Percentiles rank a stretch among this genome's conserved stretches.
Conservation (phyloP, 495 filamentous ascomycete genomes). For the Pyronema domesticum region DNA sequence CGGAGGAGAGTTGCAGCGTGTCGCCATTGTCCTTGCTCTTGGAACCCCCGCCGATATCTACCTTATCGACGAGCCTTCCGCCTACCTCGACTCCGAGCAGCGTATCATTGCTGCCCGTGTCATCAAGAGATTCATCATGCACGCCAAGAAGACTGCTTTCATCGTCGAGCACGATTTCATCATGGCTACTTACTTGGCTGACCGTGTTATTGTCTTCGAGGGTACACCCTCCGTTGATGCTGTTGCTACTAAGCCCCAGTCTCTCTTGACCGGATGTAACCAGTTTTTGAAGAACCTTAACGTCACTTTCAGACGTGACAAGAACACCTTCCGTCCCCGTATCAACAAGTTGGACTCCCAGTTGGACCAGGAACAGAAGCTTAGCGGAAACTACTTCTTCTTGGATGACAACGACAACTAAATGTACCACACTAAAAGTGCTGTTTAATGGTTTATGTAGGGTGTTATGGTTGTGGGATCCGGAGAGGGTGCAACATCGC, state of each 20-base stretch:
- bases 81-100: slow-evolving; percentile 95
- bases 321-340: slow-evolving; percentile 83
- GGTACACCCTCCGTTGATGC: slow-evolving; percentile 77
- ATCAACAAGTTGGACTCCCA: slow-evolving; percentile 97
- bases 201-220: slow-evolving; percentile 96
- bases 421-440: neutral
- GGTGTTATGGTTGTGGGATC: neutral
- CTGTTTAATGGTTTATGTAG: neutral
- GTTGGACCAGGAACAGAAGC: slow-evolving; percentile 92
- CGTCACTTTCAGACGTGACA: slow-evolving; percentile 95
- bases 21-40: slow-evolving; percentile 89
- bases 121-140: slow-evolving; percentile 99
- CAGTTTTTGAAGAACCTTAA: slow-evolving; percentile 86
- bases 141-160: slow-evolving; percentile 97
- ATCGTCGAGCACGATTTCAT: slow-evolving; percentile 99
- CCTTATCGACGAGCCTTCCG: slow-evolving; percentile 87
- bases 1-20: slow-evolving; percentile 96
- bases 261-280: slow-evolving; percentile 90
- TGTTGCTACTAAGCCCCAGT: slow-evolving; percentile 75
- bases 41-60: slow-evolving; percentile 97
- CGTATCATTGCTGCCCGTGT: slow-evolving; percentile 92
- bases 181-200: slow-evolving; percentile 86
- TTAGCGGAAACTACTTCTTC: slow-evolving; percentile 91
- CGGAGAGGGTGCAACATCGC: no score
- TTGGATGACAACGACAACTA: slow-evolving; percentile 49